These are phyloP conservation scores for Lecanosticta acicola DNA, from an alignment of 2,329 filamentous ascomycete species.

Conservation along the genomic window DNA sequence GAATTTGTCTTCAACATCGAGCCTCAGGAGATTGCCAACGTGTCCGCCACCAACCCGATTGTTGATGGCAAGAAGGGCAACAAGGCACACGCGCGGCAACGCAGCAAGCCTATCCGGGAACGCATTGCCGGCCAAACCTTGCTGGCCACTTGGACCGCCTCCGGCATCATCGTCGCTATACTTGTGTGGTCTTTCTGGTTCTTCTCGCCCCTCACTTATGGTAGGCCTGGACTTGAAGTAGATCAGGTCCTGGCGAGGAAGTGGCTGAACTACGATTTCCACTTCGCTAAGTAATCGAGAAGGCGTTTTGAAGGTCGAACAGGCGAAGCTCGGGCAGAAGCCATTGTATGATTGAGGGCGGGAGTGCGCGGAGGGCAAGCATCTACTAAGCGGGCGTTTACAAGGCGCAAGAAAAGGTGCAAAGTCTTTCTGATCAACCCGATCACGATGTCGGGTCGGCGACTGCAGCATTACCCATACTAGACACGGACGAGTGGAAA, in stretches of 20 bases:
- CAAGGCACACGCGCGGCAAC: conserved; percentile 36
- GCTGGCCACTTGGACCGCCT: conserved; percentile 71
- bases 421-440: too few relatives aligned
- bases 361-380: background rate
- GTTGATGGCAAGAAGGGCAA: conserved; percentile 29
- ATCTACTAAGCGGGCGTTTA: background rate
- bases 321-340: background rate
- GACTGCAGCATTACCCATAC: too few relatives aligned
- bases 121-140: conserved; percentile 74
- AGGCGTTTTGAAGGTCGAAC: background rate
- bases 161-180: conserved; percentile 60
- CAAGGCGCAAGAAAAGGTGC: background rate
- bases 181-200: conserved; percentile 79
- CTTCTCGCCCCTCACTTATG: conserved; percentile 93
- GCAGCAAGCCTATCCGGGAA: conserved; percentile 72
- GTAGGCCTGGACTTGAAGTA: conserved; percentile 78
- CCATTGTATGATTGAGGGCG: conserved; percentile 2
- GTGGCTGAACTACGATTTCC: conserved; percentile 94
- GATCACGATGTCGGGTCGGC: too few relatives aligned
- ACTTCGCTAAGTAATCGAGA: conserved; percentile 81
- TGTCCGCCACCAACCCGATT: conserved; percentile 37
- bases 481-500: too few relatives aligned
- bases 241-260: conserved; percentile 76
- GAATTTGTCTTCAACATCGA: conserved; percentile 97
- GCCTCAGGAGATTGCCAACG: conserved; percentile 56